Base-by-base conservation (phyloP, 495 filamentous ascomycete species). In the Hypoxylon intermedium region DNA sequence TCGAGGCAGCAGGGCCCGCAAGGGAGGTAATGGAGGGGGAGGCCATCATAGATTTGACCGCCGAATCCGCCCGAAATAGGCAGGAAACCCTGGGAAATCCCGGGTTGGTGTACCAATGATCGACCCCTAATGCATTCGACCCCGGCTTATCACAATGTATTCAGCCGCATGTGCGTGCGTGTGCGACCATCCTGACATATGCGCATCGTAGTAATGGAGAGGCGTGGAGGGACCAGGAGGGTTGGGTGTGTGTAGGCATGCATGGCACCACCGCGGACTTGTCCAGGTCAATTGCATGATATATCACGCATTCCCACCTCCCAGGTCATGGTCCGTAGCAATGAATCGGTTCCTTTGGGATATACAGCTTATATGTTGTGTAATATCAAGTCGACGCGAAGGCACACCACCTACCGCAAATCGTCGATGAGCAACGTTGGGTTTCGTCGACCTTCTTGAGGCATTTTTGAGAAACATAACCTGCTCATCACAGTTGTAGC, bases 61-160 rank as follows among this genome's bases (percentile, higher is more conserved):
- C 62, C 62, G 62, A 65, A 0, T 60, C 62, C 38, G 62, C 56
- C 62, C 62, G 62, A 60, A 55, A 50, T 31, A 65, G 51, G 50
- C 40, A 41, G 33, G 13, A 26, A 16, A 9, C 12, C n/a, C 51
- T 65, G 62, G 62, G 47, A 60, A 65, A 57, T 57, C 50, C 55
- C 61, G 61, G 61, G 61, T 65, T 40, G 50, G 42, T 50, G 50
- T 65, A 60, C 61, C 61, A 60, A 65, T 65, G 61, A 65, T 65
- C 61, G 37, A 59, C 61, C 55, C 61, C 61, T 65, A 59, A 65
- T 65, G 61, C 61, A 65, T 65, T 28, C 6, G 19, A 47, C 38
- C 61, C 55, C 34, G 20, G 45, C 55, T 60, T 47, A 60, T 65
- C 61, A 65, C 55, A 44, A 60, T 41, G 43, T 45, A 50, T 65